Conservation (phyloP, 106 monocot genomes). For the Alisma plantagoaquatica region DNA sequence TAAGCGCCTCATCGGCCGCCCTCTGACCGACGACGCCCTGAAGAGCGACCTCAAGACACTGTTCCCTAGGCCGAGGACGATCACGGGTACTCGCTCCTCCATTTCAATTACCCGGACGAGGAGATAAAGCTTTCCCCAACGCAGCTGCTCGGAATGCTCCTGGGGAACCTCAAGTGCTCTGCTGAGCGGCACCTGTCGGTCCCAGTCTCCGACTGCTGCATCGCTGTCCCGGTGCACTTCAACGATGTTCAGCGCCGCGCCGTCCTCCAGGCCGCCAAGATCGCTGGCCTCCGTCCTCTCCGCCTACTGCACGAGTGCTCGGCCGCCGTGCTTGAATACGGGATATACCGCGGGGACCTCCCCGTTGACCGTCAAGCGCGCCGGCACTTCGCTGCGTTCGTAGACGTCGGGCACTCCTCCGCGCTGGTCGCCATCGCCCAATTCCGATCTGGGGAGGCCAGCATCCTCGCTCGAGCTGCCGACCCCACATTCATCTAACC, state of each 20-base stretch:
- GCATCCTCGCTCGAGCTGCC: conserved; percentile 53
- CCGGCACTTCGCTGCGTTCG: conserved; percentile 32
- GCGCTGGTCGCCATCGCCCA: conserved; percentile 59
- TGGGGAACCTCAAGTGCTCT: conserved; percentile 60
- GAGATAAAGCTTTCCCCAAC: conserved; percentile 60
- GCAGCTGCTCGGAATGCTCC: conserved; percentile 71
- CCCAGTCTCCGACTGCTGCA: conserved; percentile 71
- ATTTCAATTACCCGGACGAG: conserved; percentile 56
- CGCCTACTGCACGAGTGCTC: conserved; percentile 76
- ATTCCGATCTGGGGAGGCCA: conserved; percentile 44
- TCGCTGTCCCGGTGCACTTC: conserved; percentile 82
- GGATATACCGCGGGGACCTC: conserved; percentile 40
- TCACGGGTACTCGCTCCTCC: conserved; percentile 69
- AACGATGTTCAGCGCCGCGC: conserved; percentile 78
- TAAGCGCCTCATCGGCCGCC: conserved; percentile 72
- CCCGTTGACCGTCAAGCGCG: conserved; percentile 13
- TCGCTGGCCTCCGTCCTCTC: conserved; percentile 88
- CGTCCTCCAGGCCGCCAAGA: conserved; percentile 56
- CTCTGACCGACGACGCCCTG: too few relatives aligned
- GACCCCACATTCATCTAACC: conserved; percentile 63
- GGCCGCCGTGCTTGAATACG: conserved; percentile 73
- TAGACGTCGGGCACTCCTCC: conserved; percentile 76
- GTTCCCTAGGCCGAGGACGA: conserved; percentile 46
- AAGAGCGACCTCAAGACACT: conserved; percentile 67
- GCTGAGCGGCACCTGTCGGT: conserved; percentile 66